Conservation (phyloP, 108 stramenopile species). For the Conticribra weissflogii region DNA sequence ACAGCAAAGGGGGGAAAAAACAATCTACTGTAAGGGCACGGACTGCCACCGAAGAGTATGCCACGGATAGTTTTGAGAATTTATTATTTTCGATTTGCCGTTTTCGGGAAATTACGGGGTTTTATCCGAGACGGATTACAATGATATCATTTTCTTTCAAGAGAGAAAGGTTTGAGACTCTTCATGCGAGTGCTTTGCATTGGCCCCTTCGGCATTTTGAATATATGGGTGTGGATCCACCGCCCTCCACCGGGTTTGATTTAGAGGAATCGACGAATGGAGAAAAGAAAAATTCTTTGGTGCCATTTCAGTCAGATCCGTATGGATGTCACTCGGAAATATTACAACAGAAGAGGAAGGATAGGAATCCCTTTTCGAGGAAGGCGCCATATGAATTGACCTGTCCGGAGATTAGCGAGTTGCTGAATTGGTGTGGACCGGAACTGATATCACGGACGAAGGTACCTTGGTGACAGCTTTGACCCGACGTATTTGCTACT, state of each 20-base stretch:
- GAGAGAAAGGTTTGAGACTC: slow-evolving; percentile 74
- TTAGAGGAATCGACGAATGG: slow-evolving; percentile 61
- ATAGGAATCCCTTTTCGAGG: slow-evolving; percentile 90
- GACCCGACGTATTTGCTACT: too few relatives aligned
- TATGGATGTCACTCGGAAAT: slow-evolving; percentile 89
- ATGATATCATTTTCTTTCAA: slow-evolving; percentile 97
- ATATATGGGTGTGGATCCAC: slow-evolving; percentile 90
- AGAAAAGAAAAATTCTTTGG: slow-evolving; percentile 77
- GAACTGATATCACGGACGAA: slow-evolving; percentile 56
- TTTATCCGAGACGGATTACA: slow-evolving; percentile 88
- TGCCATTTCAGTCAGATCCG: slow-evolving; percentile 89
- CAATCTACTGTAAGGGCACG: slow-evolving; percentile 69
- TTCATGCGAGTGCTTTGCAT: slow-evolving; percentile 85
- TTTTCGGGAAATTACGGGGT: slow-evolving; percentile 92
- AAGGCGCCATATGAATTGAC: slow-evolving; percentile 87
- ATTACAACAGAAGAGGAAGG: slow-evolving; percentile 80
- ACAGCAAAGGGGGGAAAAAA: not conserved
- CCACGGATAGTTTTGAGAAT: slow-evolving; percentile 97
- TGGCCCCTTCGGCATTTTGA: slow-evolving; percentile 82
- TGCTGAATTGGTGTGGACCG: slow-evolving; percentile 90
- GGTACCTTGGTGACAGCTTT: slow-evolving; percentile 77
- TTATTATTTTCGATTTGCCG: slow-evolving; percentile 96
- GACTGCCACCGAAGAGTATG: slow-evolving; percentile 91
- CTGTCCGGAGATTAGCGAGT: slow-evolving; percentile 87
- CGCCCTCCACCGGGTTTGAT: slow-evolving; percentile 79